Conservation (phyloP, 177 flowering plant species). For the Vitis hybrid region DNA sequence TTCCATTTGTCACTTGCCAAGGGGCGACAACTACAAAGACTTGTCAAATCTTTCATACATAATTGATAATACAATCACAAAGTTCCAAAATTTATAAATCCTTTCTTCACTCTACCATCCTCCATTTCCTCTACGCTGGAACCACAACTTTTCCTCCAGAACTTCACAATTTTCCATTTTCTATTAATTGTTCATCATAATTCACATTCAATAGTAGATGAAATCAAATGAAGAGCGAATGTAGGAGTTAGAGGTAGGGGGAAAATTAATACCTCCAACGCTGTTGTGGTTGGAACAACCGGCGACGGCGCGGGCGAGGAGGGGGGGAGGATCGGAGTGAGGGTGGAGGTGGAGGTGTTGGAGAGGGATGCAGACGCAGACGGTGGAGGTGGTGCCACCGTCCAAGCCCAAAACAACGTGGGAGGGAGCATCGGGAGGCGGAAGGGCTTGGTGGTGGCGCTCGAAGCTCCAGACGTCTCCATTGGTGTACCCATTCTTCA, state of each 20-base stretch:
- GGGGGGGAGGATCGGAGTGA: constrained; percentile 59
- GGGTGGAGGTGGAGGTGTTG: neutral
- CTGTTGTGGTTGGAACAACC: constrained; percentile 96
- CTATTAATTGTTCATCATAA: too few relatives aligned
- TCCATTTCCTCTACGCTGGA: too few relatives aligned
- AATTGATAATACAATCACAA: too few relatives aligned
- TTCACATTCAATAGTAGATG: neutral
- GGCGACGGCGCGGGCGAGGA: constrained; percentile 73
- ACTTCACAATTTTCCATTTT: too few relatives aligned
- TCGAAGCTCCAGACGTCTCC: constrained; percentile 65
- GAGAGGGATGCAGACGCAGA: constrained; percentile 73
- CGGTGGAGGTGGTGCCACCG: constrained; percentile 86
- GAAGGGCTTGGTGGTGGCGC: constrained; percentile 19
- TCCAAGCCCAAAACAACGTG: constrained; percentile 71
- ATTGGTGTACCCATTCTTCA: constrained; percentile 49
- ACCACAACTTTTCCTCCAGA: too few relatives aligned
- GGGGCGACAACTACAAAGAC: too few relatives aligned
- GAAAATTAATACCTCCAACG: constrained; percentile 63
- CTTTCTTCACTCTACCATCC: too few relatives aligned
- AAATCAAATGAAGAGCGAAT: neutral
- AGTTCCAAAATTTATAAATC: too few relatives aligned
- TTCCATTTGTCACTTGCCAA: too few relatives aligned
- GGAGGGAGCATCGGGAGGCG: too few relatives aligned
- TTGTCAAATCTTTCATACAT: too few relatives aligned
- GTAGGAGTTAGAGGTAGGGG: neutral